Percentiles rank a stretch among this genome's conserved stretches.
Evolutionary conservation across 257 asterid species (phyloP).

Genomic region (Nyctanthes arbortristis): DNA sequence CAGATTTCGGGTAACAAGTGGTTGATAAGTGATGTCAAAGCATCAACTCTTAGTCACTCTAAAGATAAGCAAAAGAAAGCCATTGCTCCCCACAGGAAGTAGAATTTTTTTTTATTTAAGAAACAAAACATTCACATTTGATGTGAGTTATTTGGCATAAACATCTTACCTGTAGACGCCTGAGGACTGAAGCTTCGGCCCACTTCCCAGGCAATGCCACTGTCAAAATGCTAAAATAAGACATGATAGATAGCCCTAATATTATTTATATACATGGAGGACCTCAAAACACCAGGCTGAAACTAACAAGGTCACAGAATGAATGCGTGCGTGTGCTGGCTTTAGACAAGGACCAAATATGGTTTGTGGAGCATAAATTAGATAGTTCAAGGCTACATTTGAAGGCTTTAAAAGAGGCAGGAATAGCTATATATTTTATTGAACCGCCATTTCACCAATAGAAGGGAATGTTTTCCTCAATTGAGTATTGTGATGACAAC

Average conservation of each 20-base stretch:
- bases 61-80: background rate
- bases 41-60: background rate
- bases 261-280: conserved; percentile 60
- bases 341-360: background rate
- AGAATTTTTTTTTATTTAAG: background rate
- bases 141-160: background rate
- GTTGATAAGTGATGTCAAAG: background rate
- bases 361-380: background rate
- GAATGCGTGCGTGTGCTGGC: too few species aligned
- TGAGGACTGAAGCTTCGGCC: conserved; percentile 57
- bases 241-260: conserved; percentile 84
- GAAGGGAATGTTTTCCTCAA: background rate
- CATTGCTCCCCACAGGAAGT: background rate
- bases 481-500: too few species aligned
- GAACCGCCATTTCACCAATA: background rate
- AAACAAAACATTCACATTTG: background rate
- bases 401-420: conserved; percentile 1
- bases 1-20: background rate
- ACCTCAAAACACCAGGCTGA: conserved; percentile 60
- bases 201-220: conserved; percentile 63
- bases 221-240: conserved; percentile 87
- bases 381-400: background rate
- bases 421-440: background rate
- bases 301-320: conserved; percentile 23
- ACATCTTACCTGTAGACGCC: conserved; percentile 49